Base-by-base conservation (phyloP, 768 basidiomycete species). In the Chlorophyllum brunneum region DNA sequence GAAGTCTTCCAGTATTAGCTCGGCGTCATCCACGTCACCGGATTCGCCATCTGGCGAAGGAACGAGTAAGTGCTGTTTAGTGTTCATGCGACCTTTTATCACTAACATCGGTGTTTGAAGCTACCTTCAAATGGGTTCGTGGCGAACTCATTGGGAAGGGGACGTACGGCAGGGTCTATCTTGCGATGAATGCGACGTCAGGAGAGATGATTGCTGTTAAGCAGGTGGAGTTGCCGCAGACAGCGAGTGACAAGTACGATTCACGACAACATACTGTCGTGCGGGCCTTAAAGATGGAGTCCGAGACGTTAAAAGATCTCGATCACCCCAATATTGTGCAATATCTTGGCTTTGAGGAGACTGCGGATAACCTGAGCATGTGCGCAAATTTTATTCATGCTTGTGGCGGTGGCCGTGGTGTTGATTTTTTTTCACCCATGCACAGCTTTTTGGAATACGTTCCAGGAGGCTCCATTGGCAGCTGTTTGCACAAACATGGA, bases 161-260 rank as follows among this genome's bases (percentile, higher is more conserved):
- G 22, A 95, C 94, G 10, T 99, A 95, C 62, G 97, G 97, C 10
- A 83, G 90, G 37, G 97, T 99, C 24, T 99, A 98, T 63, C 82
- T 98, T 49, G 97, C 92, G 15, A 74, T 98, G 54, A 98, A 98
- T 65, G 92, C 91, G 27, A 94, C 92, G 2, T 95, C 94, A 0
- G 94, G 94, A 52, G 95, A 98, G 70, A 95, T 98, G 92, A 94
- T 98, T 61, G 97, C 97, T 15, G 97, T 99, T 58, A 99, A 99
- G 70, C 97, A 98, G 69, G 97, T 99, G 41, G 97, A 98, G 66
- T 81, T 95, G 53, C 95, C 97, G 1, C 82, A 83, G 45, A 95
- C 93, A 6, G 83, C 85, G 15, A 92, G 89, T 61, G 97, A 99
- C 70, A 90, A 88, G 67, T 88, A 83, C 57, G 94, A 98, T 67